Percentiles rank a stretch among this genome's conserved stretches.
phyloP scores from a whole-genome alignment of 2,329 filamentous ascomycete genomes.

The Bipolaris sorokiniana region DNA sequence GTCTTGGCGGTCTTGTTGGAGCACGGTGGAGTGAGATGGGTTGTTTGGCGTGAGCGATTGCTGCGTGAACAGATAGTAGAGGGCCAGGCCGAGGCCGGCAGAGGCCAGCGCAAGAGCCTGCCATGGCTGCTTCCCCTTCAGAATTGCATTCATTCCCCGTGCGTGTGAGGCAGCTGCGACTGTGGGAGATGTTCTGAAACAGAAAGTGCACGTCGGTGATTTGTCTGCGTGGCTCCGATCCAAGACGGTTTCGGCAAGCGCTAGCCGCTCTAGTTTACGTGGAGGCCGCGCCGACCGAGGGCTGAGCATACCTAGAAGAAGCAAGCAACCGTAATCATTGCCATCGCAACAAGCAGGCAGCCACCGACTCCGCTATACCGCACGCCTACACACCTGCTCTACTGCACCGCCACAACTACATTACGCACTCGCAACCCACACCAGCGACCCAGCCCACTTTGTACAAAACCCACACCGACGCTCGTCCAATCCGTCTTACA shows the following conservation, averaged over 20 bases:
- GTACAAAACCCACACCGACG: conserved; percentile 11
- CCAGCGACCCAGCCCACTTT: conserved; percentile 15
- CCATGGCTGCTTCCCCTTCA: conserved; percentile 30
- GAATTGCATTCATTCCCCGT: conserved; percentile 9
- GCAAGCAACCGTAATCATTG: conserved; percentile 18
- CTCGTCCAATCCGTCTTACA: conserved; percentile 26
- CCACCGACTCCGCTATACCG: conserved; percentile 21
- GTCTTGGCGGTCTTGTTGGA: conserved; percentile 35
- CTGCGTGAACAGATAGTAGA: conserved; percentile 25
- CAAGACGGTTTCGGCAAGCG: conserved; percentile 37
- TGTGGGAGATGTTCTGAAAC: conserved; percentile 26
- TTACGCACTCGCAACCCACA: conserved; percentile 40
- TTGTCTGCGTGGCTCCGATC: conserved; percentile 22
- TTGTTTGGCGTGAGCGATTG: conserved; percentile 16
- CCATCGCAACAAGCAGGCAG: conserved; percentile 28
- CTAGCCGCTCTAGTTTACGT: conserved; percentile 36
- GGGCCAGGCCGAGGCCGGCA: conserved; percentile 29
- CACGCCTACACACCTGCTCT: conserved; percentile 7
- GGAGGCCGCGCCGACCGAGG: conserved; percentile 35
- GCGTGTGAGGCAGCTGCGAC: conserved; percentile 26
- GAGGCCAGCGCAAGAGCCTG: conserved; percentile 25
- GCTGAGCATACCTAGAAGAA: conserved; percentile 20
- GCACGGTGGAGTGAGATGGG: conserved; percentile 14
- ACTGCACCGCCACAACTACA: conserved; percentile 40
- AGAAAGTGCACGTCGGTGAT: conserved; percentile 29